phyloP scores from a whole-genome alignment of 192 early-diverging fungal genomes.

The Pilobolus umbonatus region DNA sequence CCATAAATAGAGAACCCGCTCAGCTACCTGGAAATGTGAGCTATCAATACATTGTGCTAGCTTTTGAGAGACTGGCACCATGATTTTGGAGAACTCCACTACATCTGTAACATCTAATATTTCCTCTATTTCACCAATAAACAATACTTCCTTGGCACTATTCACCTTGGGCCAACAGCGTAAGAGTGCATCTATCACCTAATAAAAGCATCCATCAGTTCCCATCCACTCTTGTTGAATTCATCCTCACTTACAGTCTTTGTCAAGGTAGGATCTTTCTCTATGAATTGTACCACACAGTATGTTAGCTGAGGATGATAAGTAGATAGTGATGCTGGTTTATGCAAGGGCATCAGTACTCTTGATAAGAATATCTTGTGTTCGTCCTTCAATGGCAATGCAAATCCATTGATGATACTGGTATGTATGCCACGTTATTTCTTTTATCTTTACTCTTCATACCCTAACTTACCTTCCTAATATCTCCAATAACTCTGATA shows the following conservation, averaged over 20 bases:
- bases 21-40: slow-evolving; percentile 98
- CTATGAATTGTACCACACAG: slow-evolving; percentile 98
- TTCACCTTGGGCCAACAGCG: slow-evolving; percentile 99
- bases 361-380: slow-evolving; percentile 94
- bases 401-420: slow-evolving; percentile 99
- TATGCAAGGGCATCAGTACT: slow-evolving; percentile 95
- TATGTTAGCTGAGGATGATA: slow-evolving; percentile 98
- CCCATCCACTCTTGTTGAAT: not conserved
- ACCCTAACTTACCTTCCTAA: slow-evolving; percentile 73
- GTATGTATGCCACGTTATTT: not conserved
- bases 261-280: slow-evolving; percentile 95
- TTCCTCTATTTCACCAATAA: slow-evolving; percentile 96
- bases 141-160: slow-evolving; percentile 99
- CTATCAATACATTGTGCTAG: slow-evolving; percentile 91
- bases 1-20: slow-evolving; percentile 97
- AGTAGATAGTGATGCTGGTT: slow-evolving; percentile 87
- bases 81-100: slow-evolving; percentile 84
- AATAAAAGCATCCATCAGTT: not conserved
- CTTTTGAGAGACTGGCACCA: slow-evolving; percentile 88
- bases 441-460: slow-evolving; percentile 2
- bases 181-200: slow-evolving; percentile 84
- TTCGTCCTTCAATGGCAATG: slow-evolving; percentile 97
- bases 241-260: slow-evolving; percentile 63
- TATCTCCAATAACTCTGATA: slow-evolving; percentile 97
- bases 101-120: slow-evolving; percentile 95